A percentile compares a stretch with the other conserved stretches of the same genome.
Evolutionary conservation across 257 asterid genomes (phyloP).

Genomic region (Primulina tabacum): DNA sequence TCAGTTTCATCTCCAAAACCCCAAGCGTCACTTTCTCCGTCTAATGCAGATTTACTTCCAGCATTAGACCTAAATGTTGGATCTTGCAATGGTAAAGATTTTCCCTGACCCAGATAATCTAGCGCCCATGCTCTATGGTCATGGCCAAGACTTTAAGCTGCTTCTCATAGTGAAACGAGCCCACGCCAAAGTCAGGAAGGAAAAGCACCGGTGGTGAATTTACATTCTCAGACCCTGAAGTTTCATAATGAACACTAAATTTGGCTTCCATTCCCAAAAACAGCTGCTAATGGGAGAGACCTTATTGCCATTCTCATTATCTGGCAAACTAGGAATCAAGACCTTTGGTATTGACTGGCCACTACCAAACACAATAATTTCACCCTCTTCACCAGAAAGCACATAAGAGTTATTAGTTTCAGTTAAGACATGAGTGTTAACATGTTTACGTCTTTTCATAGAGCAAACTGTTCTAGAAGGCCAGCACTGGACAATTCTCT

Average conservation of each 20-base stretch:
- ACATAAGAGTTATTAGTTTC: slow-evolving; percentile 38
- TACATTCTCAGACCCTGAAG: slow-evolving; percentile 68
- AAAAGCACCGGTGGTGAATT: slow-evolving; percentile 73
- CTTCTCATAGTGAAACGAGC: slow-evolving; percentile 90
- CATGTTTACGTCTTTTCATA: slow-evolving; percentile 35
- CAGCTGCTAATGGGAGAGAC: slow-evolving; percentile 56
- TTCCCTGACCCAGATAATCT: slow-evolving; percentile 91
- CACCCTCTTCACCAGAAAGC: slow-evolving; percentile 48
- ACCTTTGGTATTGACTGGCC: slow-evolving; percentile 54
- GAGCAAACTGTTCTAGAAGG: slow-evolving; percentile 23
- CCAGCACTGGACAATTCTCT: slow-evolving; percentile 24
- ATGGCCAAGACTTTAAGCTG: slow-evolving; percentile 88
- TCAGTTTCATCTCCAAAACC: slow-evolving; percentile 89
- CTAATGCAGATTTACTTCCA: slow-evolving; percentile 31
- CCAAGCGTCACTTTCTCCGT: slow-evolving; percentile 50
- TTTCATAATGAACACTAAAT: slow-evolving; percentile 73
- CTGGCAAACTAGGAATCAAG: slow-evolving; percentile 72
- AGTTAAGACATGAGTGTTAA: slow-evolving; percentile 33
- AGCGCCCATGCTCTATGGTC: slow-evolving; percentile 73
- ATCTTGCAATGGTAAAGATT: slow-evolving; percentile 77
- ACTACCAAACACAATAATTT: slow-evolving; percentile 29
- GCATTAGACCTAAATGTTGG: slow-evolving; percentile 50
- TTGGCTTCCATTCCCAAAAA: slow-evolving; percentile 89
- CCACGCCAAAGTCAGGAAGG: slow-evolving; percentile 96
- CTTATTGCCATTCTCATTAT: slow-evolving; percentile 44